phyloP scores from a whole-genome alignment of 1,139 yeast species.

The Entelexis sorbosivorans region DNA sequence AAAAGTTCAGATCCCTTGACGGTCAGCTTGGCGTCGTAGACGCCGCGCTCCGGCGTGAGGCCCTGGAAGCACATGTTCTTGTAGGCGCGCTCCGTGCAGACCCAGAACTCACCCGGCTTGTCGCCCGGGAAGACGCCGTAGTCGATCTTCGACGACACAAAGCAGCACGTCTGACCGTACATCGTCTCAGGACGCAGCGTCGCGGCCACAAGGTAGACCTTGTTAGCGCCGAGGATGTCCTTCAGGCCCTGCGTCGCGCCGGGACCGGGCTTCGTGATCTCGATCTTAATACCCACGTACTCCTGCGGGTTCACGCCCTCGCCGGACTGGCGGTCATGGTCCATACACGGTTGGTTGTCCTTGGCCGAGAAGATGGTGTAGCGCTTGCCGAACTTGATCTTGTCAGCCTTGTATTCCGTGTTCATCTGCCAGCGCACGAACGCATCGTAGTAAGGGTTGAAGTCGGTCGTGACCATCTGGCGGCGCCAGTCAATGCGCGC shows the following conservation, averaged over 20 bases:
- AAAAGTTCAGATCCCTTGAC: conserved; percentile 65
- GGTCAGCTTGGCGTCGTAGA: conserved; percentile 47
- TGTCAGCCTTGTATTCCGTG: conserved; percentile 71
- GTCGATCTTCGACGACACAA: conserved; percentile 86
- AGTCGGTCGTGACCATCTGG: conserved; percentile 88
- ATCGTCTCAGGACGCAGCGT: conserved; percentile 98
- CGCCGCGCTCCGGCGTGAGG: conserved; percentile 80
- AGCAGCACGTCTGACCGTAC: conserved; percentile 98
- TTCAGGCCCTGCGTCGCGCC: conserved; percentile 44
- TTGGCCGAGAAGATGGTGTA: conserved; percentile 94
- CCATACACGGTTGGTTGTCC: conserved; percentile 99
- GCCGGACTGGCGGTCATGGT: conserved; percentile 94
- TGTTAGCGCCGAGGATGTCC: conserved; percentile 31
- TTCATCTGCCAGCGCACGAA: conserved; percentile 96
- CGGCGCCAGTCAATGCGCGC: conserved; percentile 98
- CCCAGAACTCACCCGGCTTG: conserved; percentile 63
- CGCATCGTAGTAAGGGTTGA: conserved; percentile 88
- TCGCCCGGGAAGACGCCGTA: conserved; percentile 80
- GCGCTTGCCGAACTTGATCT: conserved; percentile 96
- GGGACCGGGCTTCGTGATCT: conserved; percentile 48
- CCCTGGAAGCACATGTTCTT: conserved; percentile 96
- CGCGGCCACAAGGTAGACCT: conserved; percentile 81
- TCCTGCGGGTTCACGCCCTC: conserved; percentile 97
- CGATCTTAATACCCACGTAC: conserved; percentile 84
- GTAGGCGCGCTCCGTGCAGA: conserved; percentile 94